Percentiles rank a stretch among this genome's conserved stretches.
phyloP scores from a whole-genome alignment of 1,284 basidiomycete genomes.

The Trichosporon asahii region DNA sequence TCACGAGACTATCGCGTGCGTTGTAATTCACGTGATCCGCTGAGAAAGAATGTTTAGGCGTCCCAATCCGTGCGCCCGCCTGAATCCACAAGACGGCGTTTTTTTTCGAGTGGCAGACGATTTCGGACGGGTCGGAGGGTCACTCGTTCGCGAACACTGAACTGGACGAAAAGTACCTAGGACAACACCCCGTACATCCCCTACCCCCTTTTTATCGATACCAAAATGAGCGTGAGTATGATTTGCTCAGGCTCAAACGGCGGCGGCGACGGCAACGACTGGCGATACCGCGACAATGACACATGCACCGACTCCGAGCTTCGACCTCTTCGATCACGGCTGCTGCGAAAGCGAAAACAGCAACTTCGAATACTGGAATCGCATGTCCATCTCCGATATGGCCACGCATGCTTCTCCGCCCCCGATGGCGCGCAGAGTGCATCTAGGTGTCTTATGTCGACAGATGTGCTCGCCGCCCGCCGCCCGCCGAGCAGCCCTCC shows the following conservation, averaged over 20 bases:
- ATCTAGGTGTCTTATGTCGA: no score
- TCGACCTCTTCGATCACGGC: no score
- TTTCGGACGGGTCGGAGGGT: constrained; percentile 10
- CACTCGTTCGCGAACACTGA: not conserved
- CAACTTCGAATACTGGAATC: no score
- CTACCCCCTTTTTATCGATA: not conserved
- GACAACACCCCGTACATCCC: not conserved
- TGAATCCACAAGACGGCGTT: constrained; percentile 3
- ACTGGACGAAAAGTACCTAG: not conserved
- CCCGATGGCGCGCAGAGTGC: no score
- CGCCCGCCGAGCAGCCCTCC: no score
- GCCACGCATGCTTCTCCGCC: no score
- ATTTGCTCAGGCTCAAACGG: constrained; percentile 12
- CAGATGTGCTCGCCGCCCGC: no score
- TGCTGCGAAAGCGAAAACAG: no score
- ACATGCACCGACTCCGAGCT: no score
- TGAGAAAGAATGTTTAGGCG: not conserved
- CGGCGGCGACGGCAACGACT: not conserved
- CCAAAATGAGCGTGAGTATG: constrained; percentile 20
- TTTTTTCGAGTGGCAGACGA: constrained; percentile 11
- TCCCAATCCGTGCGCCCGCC: not conserved
- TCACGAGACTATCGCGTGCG: not conserved
- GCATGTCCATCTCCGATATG: no score
- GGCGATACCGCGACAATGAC: not conserved
- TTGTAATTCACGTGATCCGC: not conserved